Evolutionary conservation across 1,284 basidiomycete genomes (phyloP).

Genomic region (Pseudozyma sp.): DNA sequence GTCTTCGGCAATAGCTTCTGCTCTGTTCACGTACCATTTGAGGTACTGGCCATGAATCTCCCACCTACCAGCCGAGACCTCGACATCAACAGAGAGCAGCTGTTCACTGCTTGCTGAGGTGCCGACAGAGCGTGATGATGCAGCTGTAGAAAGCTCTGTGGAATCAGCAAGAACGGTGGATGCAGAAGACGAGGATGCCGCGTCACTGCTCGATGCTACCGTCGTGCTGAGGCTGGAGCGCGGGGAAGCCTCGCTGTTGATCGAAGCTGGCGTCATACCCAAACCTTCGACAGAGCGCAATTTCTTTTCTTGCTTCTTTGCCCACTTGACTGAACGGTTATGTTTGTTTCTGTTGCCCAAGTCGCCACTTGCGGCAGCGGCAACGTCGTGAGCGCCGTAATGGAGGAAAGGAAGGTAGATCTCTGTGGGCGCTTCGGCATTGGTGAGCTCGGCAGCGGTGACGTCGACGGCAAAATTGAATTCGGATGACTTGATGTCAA

Average conservation of each 20-base stretch:
- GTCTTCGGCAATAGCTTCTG: conserved; percentile 41
- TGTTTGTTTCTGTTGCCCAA: conserved; percentile 27
- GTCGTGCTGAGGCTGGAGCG: conserved; percentile 15
- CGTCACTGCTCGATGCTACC: conserved; percentile 17
- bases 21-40: conserved; percentile 80
- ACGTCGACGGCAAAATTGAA: conserved; percentile 49
- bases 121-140: conserved; percentile 14
- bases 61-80: conserved; percentile 78
- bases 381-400: conserved; percentile 75
- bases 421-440: conserved; percentile 76
- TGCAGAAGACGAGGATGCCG: conserved; percentile 17
- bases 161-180: conserved; percentile 30
- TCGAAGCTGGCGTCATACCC: too few species aligned
- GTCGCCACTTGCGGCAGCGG: conserved; percentile 47
- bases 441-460: conserved; percentile 27
- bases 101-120: conserved; percentile 5
- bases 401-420: conserved; percentile 90
- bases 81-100: conserved; percentile 68
- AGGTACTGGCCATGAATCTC: conserved; percentile 78
- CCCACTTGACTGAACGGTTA: conserved; percentile 16
- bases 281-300: conserved; percentile 21
- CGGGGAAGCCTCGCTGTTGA: conserved; percentile 8
- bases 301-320: conserved; percentile 31
- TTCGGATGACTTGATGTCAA: conserved; percentile 59
- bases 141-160: conserved; percentile 16